phyloP scores from a whole-genome alignment of 176 grass and related monocot species.

The Rhynchospora breviuscula region DNA sequence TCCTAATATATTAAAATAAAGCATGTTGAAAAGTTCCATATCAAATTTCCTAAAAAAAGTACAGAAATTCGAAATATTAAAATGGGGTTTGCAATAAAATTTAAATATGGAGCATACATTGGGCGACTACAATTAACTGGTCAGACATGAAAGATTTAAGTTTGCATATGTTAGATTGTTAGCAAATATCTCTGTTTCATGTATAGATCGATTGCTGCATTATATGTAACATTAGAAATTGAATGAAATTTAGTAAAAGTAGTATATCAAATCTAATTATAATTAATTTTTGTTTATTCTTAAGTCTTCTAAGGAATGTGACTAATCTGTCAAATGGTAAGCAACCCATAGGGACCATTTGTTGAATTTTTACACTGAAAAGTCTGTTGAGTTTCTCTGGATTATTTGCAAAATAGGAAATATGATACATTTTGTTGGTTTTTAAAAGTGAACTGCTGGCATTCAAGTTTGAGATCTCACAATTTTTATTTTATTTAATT shows the following conservation, averaged over 20 bases:
- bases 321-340: background rate
- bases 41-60: too few species aligned
- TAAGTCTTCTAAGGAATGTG: too few species aligned
- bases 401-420: background rate
- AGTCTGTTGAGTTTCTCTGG: background rate
- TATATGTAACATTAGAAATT: background rate
- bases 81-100: too few species aligned
- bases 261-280: background rate
- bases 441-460: background rate
- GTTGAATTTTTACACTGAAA: background rate
- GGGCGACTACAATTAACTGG: too few species aligned
- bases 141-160: too few species aligned
- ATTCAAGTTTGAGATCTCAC: too few species aligned
- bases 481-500: background rate
- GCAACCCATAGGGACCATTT: background rate
- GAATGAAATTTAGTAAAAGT: background rate
- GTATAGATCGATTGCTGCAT: background rate
- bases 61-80: too few species aligned
- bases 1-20: too few species aligned
- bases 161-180: too few species aligned
- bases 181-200: background rate
- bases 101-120: too few species aligned
- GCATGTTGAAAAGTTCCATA: too few species aligned
- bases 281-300: background rate
- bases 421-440: background rate